Conservation (phyloP, 345 rosid genomes). For the Toxicodendron radicans region DNA sequence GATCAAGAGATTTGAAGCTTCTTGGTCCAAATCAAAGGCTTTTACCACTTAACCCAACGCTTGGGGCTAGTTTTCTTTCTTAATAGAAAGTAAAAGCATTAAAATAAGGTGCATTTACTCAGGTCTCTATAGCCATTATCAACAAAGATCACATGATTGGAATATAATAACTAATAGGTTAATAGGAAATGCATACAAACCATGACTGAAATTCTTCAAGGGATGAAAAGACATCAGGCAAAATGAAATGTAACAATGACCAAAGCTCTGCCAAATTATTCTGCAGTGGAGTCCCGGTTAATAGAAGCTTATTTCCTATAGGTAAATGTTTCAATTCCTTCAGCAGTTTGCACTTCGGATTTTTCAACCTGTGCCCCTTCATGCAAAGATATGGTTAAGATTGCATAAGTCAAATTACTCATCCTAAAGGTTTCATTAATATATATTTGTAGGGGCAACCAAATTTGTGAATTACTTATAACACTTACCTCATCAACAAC, state of each 20-base stretch:
- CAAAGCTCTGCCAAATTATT: constrained; percentile 96
- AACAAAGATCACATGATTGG: not conserved
- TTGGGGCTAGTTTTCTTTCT: not conserved
- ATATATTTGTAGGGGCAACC: not conserved
- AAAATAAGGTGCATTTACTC: too few relatives aligned
- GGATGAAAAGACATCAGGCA: constrained; percentile 92
- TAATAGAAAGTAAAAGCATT: not conserved
- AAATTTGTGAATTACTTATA: constrained; percentile 10
- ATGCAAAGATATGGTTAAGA: constrained; percentile 11
- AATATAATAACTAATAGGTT: not conserved
- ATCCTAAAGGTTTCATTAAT: not conserved
- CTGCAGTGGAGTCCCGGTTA: constrained; percentile 96
- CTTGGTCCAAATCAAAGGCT: too few relatives aligned
- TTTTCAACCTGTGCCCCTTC: constrained; percentile 96
- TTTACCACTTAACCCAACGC: not conserved
- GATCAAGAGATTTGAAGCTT: too few relatives aligned
- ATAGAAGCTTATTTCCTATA: constrained; percentile 76
- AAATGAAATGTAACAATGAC: constrained; percentile 90
- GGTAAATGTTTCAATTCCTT: constrained; percentile 56
- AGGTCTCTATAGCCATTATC: not conserved
- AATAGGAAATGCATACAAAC: constrained; percentile 34
- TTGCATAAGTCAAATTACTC: constrained; percentile 8
- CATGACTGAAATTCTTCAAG: constrained; percentile 96
- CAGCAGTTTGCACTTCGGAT: constrained; percentile 75
- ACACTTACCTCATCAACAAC: constrained; percentile 87